A percentile compares a stretch with the other conserved stretches of the same genome.
phyloP scores from a whole-genome alignment of 2,329 filamentous ascomycete species.

The Cladosporium sp. region DNA sequence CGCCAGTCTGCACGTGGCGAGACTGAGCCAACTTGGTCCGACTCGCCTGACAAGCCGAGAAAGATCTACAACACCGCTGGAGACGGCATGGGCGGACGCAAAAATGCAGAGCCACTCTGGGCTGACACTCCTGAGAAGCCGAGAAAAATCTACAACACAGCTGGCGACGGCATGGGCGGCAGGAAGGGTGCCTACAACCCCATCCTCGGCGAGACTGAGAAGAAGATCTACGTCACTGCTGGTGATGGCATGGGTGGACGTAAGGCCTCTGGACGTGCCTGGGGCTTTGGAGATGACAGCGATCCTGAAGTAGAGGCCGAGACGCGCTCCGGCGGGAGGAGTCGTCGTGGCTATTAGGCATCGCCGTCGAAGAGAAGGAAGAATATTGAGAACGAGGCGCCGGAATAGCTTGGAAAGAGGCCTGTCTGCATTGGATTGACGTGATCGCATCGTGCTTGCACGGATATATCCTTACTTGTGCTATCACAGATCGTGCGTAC shows the following conservation, averaged over 20 bases:
- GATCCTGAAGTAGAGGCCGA: constrained; percentile 34
- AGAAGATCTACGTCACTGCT: constrained; percentile 36
- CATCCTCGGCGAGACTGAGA: constrained; percentile 15
- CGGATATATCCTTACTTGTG: not conserved
- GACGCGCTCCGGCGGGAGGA: constrained; percentile 22
- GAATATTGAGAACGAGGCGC: not conserved
- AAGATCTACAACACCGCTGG: constrained; percentile 34
- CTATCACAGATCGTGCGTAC: not conserved
- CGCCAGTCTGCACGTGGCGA: not conserved
- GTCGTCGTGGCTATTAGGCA: constrained; percentile 15
- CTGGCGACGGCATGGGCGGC: constrained; percentile 59
- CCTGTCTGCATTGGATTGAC: not conserved
- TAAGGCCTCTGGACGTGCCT: constrained; percentile 51
- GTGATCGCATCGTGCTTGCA: not conserved
- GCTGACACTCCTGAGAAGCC: not conserved
- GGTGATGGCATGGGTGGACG: constrained; percentile 60
- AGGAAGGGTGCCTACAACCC: constrained; percentile 47
- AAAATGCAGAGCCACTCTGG: constrained; percentile 21
- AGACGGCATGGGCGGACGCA: constrained; percentile 61
- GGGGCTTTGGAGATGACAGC: constrained; percentile 55
- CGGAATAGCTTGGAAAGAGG: not conserved
- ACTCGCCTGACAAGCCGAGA: constrained; percentile 33
- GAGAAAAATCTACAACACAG: constrained; percentile 35
- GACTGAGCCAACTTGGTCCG: constrained; percentile 37
- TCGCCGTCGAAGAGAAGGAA: constrained; percentile 13